Conservation (phyloP, 257 asterid species). For the Fraxinus pennsylvanica region DNA sequence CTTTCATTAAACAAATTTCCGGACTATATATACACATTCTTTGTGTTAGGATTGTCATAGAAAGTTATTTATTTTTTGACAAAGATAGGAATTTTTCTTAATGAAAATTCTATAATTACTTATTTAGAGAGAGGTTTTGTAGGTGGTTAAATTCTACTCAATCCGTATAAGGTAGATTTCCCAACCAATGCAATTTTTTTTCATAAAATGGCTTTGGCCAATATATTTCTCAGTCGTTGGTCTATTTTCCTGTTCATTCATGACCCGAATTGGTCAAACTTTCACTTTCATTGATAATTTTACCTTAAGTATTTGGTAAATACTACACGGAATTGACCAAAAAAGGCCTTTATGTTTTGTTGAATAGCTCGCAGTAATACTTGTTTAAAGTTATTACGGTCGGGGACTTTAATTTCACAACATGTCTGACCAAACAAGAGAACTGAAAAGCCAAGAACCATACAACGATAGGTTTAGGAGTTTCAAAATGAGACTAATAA, state of each 20-base stretch:
- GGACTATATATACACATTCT: background rate
- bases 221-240: background rate
- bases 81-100: background rate
- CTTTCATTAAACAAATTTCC: background rate
- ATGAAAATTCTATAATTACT: background rate
- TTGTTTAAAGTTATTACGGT: background rate
- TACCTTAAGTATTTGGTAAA: background rate
- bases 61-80: background rate
- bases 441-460: too few species aligned
- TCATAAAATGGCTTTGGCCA: background rate
- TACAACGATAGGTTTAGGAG: too few species aligned
- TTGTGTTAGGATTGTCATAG: background rate
- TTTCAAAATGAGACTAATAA: too few species aligned
- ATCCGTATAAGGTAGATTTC: background rate
- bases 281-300: background rate
- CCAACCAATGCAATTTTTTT: background rate
- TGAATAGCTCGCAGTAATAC: background rate
- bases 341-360: background rate
- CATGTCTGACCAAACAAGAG: background rate
- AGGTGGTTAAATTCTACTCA: background rate
- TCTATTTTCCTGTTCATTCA: background rate
- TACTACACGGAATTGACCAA: background rate
- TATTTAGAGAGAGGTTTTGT: background rate
- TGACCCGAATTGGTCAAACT: background rate
- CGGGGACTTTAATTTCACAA: background rate